Conservation (phyloP, 2,329 filamentous ascomycete species). For the Anthostomella pinea region DNA sequence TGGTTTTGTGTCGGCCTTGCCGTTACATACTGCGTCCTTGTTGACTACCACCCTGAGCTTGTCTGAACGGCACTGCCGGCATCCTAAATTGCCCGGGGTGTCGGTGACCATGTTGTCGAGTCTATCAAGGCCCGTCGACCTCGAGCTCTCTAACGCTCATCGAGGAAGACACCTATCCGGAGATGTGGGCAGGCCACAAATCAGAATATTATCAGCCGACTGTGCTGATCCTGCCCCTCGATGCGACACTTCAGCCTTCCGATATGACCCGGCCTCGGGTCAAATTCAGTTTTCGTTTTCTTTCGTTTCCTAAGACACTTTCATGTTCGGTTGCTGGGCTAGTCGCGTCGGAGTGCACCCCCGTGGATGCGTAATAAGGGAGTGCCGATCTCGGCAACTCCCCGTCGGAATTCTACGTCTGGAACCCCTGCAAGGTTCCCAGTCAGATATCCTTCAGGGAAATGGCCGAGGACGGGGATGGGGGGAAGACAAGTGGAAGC, state of each 20-base stretch:
- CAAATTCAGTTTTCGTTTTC: constrained; percentile 30
- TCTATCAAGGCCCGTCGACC: constrained; percentile 15
- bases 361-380: constrained; percentile 35
- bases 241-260: constrained; percentile 29
- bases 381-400: constrained; percentile 22
- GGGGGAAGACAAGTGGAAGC: no score
- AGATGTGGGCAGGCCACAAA: no score
- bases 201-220: no score
- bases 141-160: background rate
- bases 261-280: constrained; percentile 24
- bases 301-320: constrained; percentile 22
- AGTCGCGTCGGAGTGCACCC: constrained; percentile 32
- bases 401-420: no score
- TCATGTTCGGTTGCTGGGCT: constrained; percentile 30
- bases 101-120: constrained; percentile 24
- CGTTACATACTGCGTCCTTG: constrained; percentile 14
- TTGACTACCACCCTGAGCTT: constrained; percentile 15
- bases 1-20: constrained; percentile 17
- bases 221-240: no score
- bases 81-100: constrained; percentile 29
- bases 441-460: no score
- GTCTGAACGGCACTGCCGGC: constrained; percentile 42
- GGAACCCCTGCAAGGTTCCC: no score
- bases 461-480: no score
- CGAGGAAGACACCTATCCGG: constrained; percentile 8